Evolutionary conservation across 768 basidiomycete genomes (phyloP), one percentile per base, ranked within the genome.

Genomic region (Rhodotorula taiwanensis): DNA sequence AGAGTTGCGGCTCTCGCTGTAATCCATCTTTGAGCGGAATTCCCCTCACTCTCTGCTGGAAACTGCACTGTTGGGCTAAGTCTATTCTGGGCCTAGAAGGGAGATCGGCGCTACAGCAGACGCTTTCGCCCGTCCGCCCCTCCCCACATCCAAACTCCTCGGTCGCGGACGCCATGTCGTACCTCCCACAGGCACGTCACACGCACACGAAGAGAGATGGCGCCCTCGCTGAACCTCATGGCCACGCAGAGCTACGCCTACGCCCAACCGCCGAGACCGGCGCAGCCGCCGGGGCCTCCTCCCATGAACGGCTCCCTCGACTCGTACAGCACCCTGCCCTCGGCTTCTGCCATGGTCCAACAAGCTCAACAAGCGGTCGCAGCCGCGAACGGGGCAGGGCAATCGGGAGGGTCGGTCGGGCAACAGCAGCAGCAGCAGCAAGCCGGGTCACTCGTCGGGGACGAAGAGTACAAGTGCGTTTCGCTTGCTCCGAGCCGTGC

Each of bases 401-500:
- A 49, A 28, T 39, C 36, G 36, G 36, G 16, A 9, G 10, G 36
- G 10, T 21, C 52, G 25, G 39, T 36, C 51, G 15, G 18, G 1
- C 49, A 63, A 52, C 63, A 60, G 45, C 45, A 44, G 13, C 45
- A 47, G 33, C 33, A 36, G 51, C 31, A 36, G 51, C 31, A 33
- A 3, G 18, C 23, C 18, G 45, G n/a, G 21, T 23, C n/a, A 44
- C 44, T 56, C 28, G 66, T 68, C 39, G 66, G 66, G 1, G 66
- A 68, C 11, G 66, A 68, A 16, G 66, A 68, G 55, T 68, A 68
- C 66, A 68, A 68, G 66, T 67, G 21, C 25, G 59, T 52, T 28
- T 21, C 42, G n/a, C n/a, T n/a, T n/a, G n/a, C n/a, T n/a, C n/a
- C n/a, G n/a, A n/a, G n/a, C n/a, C n/a, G n/a, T 41, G 15, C 28